A percentile compares a stretch with the other conserved stretches of the same genome.
phyloP scores from a whole-genome alignment of 495 filamentous ascomycete species.

The Annulohypoxylon nitens region DNA sequence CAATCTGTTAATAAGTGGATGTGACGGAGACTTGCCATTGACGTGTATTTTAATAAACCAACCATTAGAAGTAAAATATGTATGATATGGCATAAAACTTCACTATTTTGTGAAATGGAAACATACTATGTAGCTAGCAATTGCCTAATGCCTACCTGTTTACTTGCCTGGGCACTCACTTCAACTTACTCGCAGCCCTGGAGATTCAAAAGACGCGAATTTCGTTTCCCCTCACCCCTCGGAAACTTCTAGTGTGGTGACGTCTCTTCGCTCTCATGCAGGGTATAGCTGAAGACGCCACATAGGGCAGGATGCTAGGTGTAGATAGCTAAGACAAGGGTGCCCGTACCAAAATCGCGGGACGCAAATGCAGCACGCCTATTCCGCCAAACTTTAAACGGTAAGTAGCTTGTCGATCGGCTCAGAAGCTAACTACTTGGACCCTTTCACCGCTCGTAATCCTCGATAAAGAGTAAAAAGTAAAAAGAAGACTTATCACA shows the following conservation, averaged over 20 bases:
- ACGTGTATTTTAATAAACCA: neutral
- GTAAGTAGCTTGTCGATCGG: conserved; percentile 18
- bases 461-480: conserved; percentile 13
- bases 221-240: conserved; percentile 1
- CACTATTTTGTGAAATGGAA: no score
- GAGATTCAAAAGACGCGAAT: neutral
- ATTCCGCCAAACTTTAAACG: conserved; percentile 20
- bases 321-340: conserved; percentile 16
- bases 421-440: neutral
- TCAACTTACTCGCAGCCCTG: neutral
- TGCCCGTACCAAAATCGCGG: conserved; percentile 26
- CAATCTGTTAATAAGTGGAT: no score
- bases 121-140: neutral
- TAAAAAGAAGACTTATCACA: neutral
- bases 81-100: no score
- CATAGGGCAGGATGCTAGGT: conserved; percentile 3
- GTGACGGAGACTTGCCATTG: no score
- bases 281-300: conserved; percentile 16
- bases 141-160: neutral
- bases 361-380: conserved; percentile 25
- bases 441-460: conserved; percentile 20
- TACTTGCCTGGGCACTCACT: neutral
- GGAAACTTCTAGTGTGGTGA: neutral
- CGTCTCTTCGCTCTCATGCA: conserved; percentile 7
- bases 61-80: neutral